Conservation (phyloP, 129 eudicot species). For the Escallonia rubra region DNA sequence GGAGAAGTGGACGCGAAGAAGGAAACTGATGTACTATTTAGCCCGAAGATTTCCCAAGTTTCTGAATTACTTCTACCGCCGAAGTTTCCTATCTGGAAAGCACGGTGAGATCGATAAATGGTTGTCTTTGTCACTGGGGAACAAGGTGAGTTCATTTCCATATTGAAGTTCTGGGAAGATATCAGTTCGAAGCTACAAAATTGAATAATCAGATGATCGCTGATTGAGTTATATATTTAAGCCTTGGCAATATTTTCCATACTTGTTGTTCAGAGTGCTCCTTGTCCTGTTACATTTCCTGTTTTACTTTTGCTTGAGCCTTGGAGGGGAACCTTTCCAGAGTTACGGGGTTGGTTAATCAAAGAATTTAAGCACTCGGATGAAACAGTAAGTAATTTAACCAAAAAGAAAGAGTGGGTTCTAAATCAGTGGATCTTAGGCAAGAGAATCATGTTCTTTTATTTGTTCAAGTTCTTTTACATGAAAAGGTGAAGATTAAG, state of each 20-base stretch:
- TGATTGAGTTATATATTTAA: neutral
- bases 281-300: neutral
- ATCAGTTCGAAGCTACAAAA: no score
- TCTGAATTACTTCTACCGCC: constrained; percentile 55
- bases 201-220: no score
- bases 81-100: constrained; percentile 81
- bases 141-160: constrained; percentile 40
- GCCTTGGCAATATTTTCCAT: neutral
- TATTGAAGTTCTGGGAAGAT: constrained; percentile 1
- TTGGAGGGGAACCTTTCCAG: no score
- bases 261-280: neutral
- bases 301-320: neutral
- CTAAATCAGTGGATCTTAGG: no score
- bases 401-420: no score
- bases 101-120: constrained; percentile 77
- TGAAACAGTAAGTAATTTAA: no score
- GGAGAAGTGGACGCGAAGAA: constrained; percentile 69
- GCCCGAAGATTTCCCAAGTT: constrained; percentile 74
- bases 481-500: no score
- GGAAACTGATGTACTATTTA: constrained; percentile 58
- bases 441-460: no score
- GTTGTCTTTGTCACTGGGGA: constrained; percentile 59
- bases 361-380: no score
- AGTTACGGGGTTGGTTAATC: no score
- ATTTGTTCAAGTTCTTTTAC: no score